Conservation (phyloP, 768 basidiomycete genomes). For the Mycena vitilis region DNA sequence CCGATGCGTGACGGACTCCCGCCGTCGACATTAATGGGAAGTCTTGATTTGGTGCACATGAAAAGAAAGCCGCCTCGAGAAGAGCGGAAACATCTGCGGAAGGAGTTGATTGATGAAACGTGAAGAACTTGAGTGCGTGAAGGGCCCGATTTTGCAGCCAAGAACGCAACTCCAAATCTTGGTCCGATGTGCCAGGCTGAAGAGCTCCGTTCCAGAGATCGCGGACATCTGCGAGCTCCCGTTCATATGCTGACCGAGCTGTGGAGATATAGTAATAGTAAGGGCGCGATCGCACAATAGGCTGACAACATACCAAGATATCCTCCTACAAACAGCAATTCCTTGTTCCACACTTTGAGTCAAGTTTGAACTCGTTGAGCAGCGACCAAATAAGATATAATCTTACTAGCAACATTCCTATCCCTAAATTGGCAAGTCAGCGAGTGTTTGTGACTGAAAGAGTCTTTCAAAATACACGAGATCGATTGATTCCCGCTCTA, state of each 20-base stretch:
- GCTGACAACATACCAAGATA: slow-evolving; percentile 48
- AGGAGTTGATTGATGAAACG: slow-evolving; percentile 89
- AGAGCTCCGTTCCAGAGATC: slow-evolving; percentile 68
- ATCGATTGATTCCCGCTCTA: slow-evolving; percentile 94
- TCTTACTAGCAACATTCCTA: slow-evolving; percentile 79
- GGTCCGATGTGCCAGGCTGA: slow-evolving; percentile 44
- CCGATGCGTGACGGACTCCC: slow-evolving; percentile 74
- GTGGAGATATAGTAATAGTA: too few species aligned
- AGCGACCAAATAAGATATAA: slow-evolving; percentile 10
- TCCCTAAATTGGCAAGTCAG: slow-evolving; percentile 60
- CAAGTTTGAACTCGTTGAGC: slow-evolving; percentile 15
- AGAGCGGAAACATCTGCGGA: slow-evolving; percentile 78
- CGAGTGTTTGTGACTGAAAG: neutral
- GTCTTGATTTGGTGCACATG: slow-evolving; percentile 58
- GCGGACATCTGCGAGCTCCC: slow-evolving; percentile 74
- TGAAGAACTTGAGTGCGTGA: slow-evolving; percentile 91
- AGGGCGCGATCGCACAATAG: too few species aligned
- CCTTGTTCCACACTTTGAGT: slow-evolving; percentile 85
- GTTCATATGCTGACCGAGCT: slow-evolving; percentile 83
- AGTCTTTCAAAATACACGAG: slow-evolving; percentile 69
- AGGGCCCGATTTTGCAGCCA: slow-evolving; percentile 72
- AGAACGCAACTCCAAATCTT: slow-evolving; percentile 56
- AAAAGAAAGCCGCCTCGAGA: slow-evolving; percentile 85
- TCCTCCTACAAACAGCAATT: slow-evolving; percentile 89
- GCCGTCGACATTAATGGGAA: slow-evolving; percentile 82